phyloP scores from a whole-genome alignment of 2,329 filamentous ascomycete genomes.

The Alternaria solani region DNA sequence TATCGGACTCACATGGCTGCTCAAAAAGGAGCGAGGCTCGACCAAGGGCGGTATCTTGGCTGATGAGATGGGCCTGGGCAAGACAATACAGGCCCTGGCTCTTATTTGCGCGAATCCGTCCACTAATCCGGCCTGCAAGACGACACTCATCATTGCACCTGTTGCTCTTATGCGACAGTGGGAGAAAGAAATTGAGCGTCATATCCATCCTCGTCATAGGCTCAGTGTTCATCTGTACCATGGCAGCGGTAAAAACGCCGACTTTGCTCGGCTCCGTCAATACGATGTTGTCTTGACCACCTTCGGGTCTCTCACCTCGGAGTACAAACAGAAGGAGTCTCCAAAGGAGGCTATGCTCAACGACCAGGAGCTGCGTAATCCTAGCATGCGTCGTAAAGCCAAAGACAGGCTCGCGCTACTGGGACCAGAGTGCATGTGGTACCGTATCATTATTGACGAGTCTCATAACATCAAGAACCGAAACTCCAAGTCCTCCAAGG shows the following conservation, averaged over 20 bases:
- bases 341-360: constrained; percentile 57
- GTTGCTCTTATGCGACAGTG: constrained; percentile 84
- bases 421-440: constrained; percentile 66
- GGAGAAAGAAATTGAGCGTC: constrained; percentile 78
- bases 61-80: constrained; percentile 76
- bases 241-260: constrained; percentile 60
- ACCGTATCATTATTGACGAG: constrained; percentile 76
- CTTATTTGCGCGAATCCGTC: constrained; percentile 76
- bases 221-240: constrained; percentile 76
- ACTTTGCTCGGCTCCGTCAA: constrained; percentile 67
- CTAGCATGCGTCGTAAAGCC: constrained; percentile 25
- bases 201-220: constrained; percentile 67
- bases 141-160: constrained; percentile 83
- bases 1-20: constrained; percentile 78
- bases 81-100: constrained; percentile 78
- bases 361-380: constrained; percentile 51
- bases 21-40: constrained; percentile 73
- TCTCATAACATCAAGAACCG: constrained; percentile 84
- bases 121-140: constrained; percentile 66
- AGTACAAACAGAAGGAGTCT: constrained; percentile 68
- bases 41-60: constrained; percentile 77
- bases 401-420: constrained; percentile 58
- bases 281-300: constrained; percentile 83
- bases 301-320: constrained; percentile 74
- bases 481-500: constrained; percentile 67